A percentile compares a stretch with the other conserved stretches of the same genome.
phyloP scores from a whole-genome alignment of 1,139 yeast genomes.

The Nematodospora anomalae region DNA sequence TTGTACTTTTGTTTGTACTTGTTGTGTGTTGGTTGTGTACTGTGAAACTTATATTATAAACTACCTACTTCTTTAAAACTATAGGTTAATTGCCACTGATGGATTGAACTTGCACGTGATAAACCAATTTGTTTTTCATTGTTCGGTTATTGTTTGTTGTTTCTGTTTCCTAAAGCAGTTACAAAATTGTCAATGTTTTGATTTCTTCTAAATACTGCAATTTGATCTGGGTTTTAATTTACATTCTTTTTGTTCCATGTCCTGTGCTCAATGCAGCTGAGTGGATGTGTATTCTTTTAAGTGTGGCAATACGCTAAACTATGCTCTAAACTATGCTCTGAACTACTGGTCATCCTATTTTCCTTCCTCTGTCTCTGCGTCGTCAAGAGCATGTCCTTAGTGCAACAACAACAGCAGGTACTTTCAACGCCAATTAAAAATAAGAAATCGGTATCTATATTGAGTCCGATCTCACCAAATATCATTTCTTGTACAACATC shows the following conservation, averaged over 20 bases:
- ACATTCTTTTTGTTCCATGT: not conserved
- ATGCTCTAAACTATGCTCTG: no score
- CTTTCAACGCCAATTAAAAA: slow-evolving; percentile 11
- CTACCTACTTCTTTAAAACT: no score
- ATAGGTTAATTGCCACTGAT: no score
- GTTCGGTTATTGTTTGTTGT: not conserved
- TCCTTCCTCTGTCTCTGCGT: no score
- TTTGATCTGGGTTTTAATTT: no score
- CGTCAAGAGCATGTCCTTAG: slow-evolving; percentile 7
- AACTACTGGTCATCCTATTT: no score
- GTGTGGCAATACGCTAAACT: no score
- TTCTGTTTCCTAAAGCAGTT: not conserved
- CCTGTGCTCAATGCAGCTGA: not conserved
- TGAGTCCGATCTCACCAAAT: slow-evolving; percentile 14
- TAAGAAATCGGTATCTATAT: slow-evolving; percentile 6
- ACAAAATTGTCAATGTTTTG: not conserved
- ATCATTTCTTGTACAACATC: no score
- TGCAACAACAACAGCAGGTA: slow-evolving; percentile 7
- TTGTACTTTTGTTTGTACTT: no score
- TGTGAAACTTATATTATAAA: no score
- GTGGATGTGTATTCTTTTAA: not conserved
- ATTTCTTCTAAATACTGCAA: not conserved
- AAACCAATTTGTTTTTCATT: not conserved
- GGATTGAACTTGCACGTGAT: no score
- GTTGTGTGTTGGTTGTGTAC: no score